These are phyloP conservation scores for Crithidia bombi DNA, from an alignment of 208 protist species.

Conservation along the genomic window DNA sequence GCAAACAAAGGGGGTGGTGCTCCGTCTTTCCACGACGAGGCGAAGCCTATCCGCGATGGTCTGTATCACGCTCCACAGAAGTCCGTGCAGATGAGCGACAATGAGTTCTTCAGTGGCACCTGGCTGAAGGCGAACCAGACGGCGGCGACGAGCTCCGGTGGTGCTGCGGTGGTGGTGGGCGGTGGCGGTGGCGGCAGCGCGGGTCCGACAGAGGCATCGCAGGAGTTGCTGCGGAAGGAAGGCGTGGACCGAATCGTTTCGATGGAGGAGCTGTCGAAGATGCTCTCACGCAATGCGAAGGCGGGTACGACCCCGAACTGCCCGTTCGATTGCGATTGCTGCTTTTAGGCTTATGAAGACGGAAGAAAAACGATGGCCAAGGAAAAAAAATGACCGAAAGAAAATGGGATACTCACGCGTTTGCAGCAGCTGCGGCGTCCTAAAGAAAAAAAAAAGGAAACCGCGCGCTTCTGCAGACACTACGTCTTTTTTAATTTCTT, in stretches of 20 bases:
- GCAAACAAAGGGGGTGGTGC: not conserved
- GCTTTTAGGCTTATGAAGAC: conserved; percentile 53
- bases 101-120: conserved; percentile 71
- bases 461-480: not conserved
- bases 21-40: not conserved
- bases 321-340: conserved; percentile 92
- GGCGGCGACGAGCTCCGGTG: not conserved
- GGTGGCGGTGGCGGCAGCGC: not conserved
- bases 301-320: conserved; percentile 90
- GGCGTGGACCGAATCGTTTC: conserved; percentile 84
- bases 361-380: too few species aligned
- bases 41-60: conserved; percentile 51
- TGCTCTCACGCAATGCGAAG: conserved; percentile 71
- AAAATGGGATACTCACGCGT: not conserved
- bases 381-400: not conserved
- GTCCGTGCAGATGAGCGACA: conserved; percentile 78
- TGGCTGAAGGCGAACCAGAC: conserved; percentile 36
- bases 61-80: conserved; percentile 81
- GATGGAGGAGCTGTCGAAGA: conserved; percentile 73
- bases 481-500: not conserved
- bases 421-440: not conserved
- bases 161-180: not conserved
- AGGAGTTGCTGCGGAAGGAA: conserved; percentile 48
- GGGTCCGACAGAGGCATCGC: conserved; percentile 16
- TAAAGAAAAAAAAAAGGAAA: not conserved